Percentiles rank a stretch among this genome's conserved stretches.
Conservation (phyloP, 2,329 filamentous ascomycete species). For the Phialocephala subalpina region DNA sequence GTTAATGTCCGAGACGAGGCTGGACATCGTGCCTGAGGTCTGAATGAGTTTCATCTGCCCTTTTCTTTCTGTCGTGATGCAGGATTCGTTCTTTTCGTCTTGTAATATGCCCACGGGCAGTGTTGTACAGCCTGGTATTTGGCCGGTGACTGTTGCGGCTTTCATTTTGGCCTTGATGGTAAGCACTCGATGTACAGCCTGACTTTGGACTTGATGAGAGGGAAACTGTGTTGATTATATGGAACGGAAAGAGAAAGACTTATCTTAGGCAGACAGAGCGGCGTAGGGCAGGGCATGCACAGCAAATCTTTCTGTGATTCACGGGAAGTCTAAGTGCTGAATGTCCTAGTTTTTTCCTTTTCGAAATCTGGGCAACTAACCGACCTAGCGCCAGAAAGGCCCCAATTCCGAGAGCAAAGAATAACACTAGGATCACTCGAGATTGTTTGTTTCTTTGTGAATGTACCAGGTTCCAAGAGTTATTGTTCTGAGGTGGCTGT, state of each 20-base stretch:
- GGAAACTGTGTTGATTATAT: neutral
- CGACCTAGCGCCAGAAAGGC: neutral
- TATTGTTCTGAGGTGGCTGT: neutral
- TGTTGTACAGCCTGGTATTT: neutral
- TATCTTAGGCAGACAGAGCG: slow-evolving; percentile 6
- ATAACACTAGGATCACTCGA: neutral
- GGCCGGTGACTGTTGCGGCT: neutral
- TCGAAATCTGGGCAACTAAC: slow-evolving; percentile 1
- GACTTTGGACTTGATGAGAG: neutral
- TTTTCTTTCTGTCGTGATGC: neutral
- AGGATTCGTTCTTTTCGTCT: neutral
- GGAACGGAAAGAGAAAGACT: neutral
- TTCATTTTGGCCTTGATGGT: neutral
- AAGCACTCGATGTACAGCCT: neutral
- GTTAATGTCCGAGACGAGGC: slow-evolving; percentile 9
- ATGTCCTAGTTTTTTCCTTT: neutral
- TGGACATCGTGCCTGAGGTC: slow-evolving; percentile 4
- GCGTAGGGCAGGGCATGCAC: slow-evolving; percentile 4
- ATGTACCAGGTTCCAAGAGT: neutral
- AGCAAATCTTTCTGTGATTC: neutral
- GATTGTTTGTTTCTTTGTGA: neutral
- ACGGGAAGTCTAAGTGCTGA: slow-evolving; percentile 1
- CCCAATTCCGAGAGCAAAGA: neutral
- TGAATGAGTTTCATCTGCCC: neutral
- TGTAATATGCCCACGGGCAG: slow-evolving; percentile 1